phyloP scores from a whole-genome alignment of 768 basidiomycete species.

The Scleroderma bovista region DNA sequence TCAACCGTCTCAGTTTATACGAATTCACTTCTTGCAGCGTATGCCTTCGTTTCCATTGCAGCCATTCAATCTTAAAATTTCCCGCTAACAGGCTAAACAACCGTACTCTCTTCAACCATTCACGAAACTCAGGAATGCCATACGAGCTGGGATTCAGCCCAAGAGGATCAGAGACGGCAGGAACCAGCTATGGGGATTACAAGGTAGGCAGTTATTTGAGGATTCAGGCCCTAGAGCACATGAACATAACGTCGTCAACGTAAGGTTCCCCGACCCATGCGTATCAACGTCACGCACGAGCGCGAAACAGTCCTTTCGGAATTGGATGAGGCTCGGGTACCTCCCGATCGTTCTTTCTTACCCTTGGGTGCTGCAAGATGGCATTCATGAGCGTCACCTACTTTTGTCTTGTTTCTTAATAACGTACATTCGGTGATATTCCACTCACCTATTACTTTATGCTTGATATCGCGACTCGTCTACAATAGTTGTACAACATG shows the following conservation, averaged over 20 bases:
- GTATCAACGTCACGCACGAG: background rate
- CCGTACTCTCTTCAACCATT: background rate
- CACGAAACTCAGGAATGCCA: background rate
- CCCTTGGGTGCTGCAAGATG: background rate
- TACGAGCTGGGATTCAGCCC: background rate
- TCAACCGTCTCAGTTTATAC: background rate
- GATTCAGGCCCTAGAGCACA: background rate
- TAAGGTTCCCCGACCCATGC: background rate
- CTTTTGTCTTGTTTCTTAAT: background rate
- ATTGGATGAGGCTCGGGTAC: background rate
- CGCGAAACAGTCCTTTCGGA: background rate
- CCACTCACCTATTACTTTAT: background rate
- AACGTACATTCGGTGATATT: background rate
- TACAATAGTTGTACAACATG: background rate
- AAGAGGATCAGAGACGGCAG: background rate
- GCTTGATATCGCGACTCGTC: background rate
- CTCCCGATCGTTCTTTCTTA: too few relatives aligned
- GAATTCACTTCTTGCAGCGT: constrained; percentile 1
- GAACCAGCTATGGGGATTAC: background rate
- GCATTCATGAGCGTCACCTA: background rate
- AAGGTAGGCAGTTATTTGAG: background rate
- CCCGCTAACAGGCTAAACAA: background rate
- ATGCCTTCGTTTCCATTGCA: background rate
- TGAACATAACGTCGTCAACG: background rate
- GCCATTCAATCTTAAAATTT: background rate